Conservation (phyloP, 1,139 yeast genomes). For the Kodamaea fungicola region DNA sequence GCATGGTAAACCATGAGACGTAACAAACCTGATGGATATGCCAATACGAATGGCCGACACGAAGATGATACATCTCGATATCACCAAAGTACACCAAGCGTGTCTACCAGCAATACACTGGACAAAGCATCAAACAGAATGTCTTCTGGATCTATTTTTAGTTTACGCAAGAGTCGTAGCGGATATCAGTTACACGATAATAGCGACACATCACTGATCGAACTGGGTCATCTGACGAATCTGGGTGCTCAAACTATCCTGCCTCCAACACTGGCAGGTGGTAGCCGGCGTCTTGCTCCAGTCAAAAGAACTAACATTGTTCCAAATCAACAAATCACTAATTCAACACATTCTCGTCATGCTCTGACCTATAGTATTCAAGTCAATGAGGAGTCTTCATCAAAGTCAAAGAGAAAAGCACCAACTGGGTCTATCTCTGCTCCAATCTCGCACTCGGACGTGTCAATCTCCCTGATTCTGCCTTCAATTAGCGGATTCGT, state of each 20-base stretch:
- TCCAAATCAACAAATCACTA: slow-evolving; percentile 30
- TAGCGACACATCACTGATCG: slow-evolving; percentile 36
- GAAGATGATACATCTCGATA: slow-evolving; percentile 12
- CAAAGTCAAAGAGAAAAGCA: slow-evolving; percentile 5
- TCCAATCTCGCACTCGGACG: slow-evolving; percentile 22
- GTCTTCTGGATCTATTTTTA: slow-evolving; percentile 40
- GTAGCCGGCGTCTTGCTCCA: neutral
- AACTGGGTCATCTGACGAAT: slow-evolving; percentile 10
- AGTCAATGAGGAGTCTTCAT: slow-evolving; percentile 1
- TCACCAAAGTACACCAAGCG: slow-evolving; percentile 7
- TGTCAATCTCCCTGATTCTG: slow-evolving; percentile 7
- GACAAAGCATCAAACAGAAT: slow-evolving; percentile 20
- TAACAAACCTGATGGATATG: slow-evolving; percentile 8
- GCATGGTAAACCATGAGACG: slow-evolving; percentile 7
- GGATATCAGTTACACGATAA: slow-evolving; percentile 15
- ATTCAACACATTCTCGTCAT: slow-evolving; percentile 36
- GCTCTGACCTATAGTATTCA: slow-evolving; percentile 38
- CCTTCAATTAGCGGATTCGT: slow-evolving; percentile 19
- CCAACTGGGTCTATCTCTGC: slow-evolving; percentile 14
- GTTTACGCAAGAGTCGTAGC: slow-evolving; percentile 27
- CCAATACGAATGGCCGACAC: neutral
- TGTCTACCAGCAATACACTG: slow-evolving; percentile 4
- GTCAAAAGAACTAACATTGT: slow-evolving; percentile 20
- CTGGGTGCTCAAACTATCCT: neutral
- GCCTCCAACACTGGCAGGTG: neutral